A percentile compares a stretch with the other conserved stretches of the same genome.
Evolutionary conservation across 1,284 basidiomycete genomes (phyloP).

Genomic region (Fomitopsis pinicola): DNA sequence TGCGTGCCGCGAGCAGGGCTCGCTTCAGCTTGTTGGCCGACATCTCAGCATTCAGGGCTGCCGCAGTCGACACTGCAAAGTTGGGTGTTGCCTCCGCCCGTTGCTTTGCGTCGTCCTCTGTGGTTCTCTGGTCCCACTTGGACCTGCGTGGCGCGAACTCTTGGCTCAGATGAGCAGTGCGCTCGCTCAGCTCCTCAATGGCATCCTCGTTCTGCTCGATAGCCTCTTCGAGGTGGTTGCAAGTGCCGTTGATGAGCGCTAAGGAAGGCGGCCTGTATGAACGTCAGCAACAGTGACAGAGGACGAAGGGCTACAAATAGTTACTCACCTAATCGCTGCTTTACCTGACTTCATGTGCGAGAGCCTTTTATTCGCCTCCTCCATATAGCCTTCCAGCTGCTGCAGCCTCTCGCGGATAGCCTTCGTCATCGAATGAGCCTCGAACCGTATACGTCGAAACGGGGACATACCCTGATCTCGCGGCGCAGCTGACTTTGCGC

Average conservation of each 20-base stretch:
- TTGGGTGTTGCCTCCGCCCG: constrained; percentile 41
- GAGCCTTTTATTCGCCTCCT: constrained; percentile 66
- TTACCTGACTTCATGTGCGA: constrained; percentile 60
- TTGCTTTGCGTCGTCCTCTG: constrained; percentile 30
- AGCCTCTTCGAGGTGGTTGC: not conserved
- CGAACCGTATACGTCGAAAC: not conserved
- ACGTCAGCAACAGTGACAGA: not conserved
- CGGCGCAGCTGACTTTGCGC: constrained; percentile 73
- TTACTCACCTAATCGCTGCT: constrained; percentile 53
- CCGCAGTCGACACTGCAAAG: constrained; percentile 68
- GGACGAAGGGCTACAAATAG: not conserved
- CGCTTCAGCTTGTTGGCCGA: constrained; percentile 66
- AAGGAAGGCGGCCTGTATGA: constrained; percentile 67
- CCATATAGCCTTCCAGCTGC: constrained; percentile 74
- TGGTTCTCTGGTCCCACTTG: constrained; percentile 36
- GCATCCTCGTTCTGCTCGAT: constrained; percentile 77
- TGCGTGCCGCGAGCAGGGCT: constrained; percentile 56
- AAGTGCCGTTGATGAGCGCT: not conserved
- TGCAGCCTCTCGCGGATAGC: constrained; percentile 65
- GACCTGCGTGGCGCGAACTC: constrained; percentile 16
- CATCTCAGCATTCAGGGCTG: constrained; percentile 76
- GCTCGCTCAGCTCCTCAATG: constrained; percentile 55
- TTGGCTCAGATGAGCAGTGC: constrained; percentile 52
- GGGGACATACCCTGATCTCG: constrained; percentile 53
- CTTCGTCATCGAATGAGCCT: constrained; percentile 30